Evolutionary conservation across 495 filamentous ascomycete genomes (phyloP).

Genomic region (Penicillium malachiteum): DNA sequence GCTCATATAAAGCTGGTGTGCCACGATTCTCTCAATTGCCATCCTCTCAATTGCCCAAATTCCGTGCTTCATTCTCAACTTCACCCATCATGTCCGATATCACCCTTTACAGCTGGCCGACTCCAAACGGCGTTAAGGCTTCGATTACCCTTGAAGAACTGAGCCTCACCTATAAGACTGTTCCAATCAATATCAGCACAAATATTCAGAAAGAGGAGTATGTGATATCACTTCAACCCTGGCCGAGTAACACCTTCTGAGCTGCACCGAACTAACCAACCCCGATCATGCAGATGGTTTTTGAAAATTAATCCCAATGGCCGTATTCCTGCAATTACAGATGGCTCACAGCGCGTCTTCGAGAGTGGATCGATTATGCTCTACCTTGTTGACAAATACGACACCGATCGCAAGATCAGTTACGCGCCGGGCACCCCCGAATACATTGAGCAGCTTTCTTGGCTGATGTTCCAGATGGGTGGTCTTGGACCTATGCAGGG

Average conservation of each 20-base stretch:
- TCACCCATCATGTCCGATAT: conserved; percentile 32
- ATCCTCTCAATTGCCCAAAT: conserved; percentile 8
- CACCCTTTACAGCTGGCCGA: conserved; percentile 36
- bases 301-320: conserved; percentile 88
- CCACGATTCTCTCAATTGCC: conserved; percentile 12
- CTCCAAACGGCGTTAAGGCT: conserved; percentile 57
- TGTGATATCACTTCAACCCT: conserved; percentile 11
- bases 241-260: too few relatives aligned
- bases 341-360: conserved; percentile 43
- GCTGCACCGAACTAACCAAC: not conserved
- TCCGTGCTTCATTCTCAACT: conserved; percentile 13
- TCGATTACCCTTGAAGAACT: conserved; percentile 83
- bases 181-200: conserved; percentile 60
- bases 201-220: conserved; percentile 70
- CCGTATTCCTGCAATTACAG: conserved; percentile 72
- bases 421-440: conserved; percentile 42
- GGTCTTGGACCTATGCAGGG: conserved; percentile 44
- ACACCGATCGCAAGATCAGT: conserved; percentile 42
- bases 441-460: conserved; percentile 44
- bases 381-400: conserved; percentile 48
- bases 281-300: conserved; percentile 56
- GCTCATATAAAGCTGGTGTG: conserved; percentile 11
- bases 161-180: conserved; percentile 61
- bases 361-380: conserved; percentile 49
- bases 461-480: conserved; percentile 47